Evolutionary conservation across 352 stramenopile species (phyloP).

Genomic region (Phytopythium litorale): DNA sequence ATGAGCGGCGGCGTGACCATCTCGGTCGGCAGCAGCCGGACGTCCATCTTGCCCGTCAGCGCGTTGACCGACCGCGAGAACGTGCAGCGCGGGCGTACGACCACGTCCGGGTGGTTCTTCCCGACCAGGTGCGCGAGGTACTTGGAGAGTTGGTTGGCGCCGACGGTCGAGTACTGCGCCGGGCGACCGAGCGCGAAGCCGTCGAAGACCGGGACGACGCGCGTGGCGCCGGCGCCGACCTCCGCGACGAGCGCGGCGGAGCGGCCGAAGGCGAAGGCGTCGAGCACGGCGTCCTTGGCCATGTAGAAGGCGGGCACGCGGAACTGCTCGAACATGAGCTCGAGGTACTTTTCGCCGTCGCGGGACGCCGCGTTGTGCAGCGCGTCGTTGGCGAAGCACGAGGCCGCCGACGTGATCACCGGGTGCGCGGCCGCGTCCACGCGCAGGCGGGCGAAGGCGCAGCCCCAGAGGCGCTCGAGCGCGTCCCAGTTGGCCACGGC

Average conservation of each 20-base stretch:
- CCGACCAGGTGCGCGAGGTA: slow-evolving; percentile 72
- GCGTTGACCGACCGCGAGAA: slow-evolving; percentile 55
- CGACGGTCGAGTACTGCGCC: slow-evolving; percentile 69
- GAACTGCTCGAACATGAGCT: slow-evolving; percentile 94
- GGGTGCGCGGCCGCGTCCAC: slow-evolving; percentile 68
- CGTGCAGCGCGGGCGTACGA: slow-evolving; percentile 56
- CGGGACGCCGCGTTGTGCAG: slow-evolving; percentile 44
- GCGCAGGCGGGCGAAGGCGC: slow-evolving; percentile 70
- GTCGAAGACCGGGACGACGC: slow-evolving; percentile 89
- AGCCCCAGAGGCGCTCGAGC: slow-evolving; percentile 78
- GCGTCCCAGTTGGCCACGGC: slow-evolving; percentile 80
- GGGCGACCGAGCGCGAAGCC: slow-evolving; percentile 84
- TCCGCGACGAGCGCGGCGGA: slow-evolving; percentile 87
- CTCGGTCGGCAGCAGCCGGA: slow-evolving; percentile 30
- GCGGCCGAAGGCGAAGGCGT: slow-evolving; percentile 89
- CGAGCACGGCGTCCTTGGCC: slow-evolving; percentile 86
- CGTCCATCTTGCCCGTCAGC: slow-evolving; percentile 55
- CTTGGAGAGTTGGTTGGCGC: slow-evolving; percentile 63
- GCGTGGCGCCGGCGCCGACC: slow-evolving; percentile 80
- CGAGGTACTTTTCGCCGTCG: slow-evolving; percentile 79
- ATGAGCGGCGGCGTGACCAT: slow-evolving; percentile 42
- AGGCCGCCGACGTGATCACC: slow-evolving; percentile 68
- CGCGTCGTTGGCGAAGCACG: slow-evolving; percentile 74
- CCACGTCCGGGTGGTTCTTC: slow-evolving; percentile 29
- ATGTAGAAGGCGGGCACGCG: slow-evolving; percentile 88